Conservation (phyloP, 768 basidiomycete genomes). For the Suillus decipiens region DNA sequence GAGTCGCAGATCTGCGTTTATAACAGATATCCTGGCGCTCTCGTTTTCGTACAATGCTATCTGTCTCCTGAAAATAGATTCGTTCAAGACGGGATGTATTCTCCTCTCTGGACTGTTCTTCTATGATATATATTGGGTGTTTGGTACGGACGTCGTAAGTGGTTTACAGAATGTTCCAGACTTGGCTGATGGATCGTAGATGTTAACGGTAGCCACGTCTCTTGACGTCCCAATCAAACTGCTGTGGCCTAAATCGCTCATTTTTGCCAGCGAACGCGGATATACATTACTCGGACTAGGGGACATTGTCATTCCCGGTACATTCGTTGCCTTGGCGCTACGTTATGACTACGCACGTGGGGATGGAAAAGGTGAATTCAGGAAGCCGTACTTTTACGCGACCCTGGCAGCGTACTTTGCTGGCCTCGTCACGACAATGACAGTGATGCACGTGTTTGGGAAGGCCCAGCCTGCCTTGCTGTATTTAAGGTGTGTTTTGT, state of each 20-base stretch:
- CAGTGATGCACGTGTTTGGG: constrained; percentile 77
- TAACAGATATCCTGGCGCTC: constrained; percentile 76
- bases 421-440: constrained; percentile 77
- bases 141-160: constrained; percentile 82
- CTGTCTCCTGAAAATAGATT: constrained; percentile 80
- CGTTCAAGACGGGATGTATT: constrained; percentile 83
- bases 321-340: constrained; percentile 81
- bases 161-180: background rate
- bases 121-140: constrained; percentile 97
- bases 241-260: constrained; percentile 74
- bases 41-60: constrained; percentile 84
- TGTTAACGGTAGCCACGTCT: constrained; percentile 90
- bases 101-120: constrained; percentile 84
- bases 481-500: constrained; percentile 71
- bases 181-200: constrained; percentile 44
- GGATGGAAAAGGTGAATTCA: constrained; percentile 35
- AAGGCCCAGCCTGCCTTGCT: constrained; percentile 90
- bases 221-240: constrained; percentile 95
- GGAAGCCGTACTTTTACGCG: constrained; percentile 76
- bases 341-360: constrained; percentile 73
- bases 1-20: constrained; percentile 58
- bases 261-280: constrained; percentile 51
- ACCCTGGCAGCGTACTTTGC: constrained; percentile 69
- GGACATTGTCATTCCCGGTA: constrained; percentile 71
- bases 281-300: constrained; percentile 93